Base-by-base conservation (phyloP, 805 yeast species). In the Naumovozyma castellii region DNA sequence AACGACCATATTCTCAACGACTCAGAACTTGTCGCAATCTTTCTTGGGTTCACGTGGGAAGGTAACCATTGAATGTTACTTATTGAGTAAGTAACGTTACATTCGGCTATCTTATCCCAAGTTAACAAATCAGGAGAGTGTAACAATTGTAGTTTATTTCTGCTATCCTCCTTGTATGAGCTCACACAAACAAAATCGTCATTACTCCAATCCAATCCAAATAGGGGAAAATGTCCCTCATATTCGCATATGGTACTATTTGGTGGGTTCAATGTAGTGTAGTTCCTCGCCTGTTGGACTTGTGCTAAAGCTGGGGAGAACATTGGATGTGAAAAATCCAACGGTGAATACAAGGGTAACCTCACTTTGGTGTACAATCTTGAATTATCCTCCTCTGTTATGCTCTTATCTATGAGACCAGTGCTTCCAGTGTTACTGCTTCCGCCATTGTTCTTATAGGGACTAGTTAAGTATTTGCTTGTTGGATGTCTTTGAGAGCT, bases 111-210 rank as follows among this genome's bases (percentile, higher is more conserved):
- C 18, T 46, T 50, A 14, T 85, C 96, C 97, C 92, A 66, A 79
- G 95, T 53, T 80, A 84, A 10, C 83, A 78, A 4, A 74, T 69
- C 43, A 0, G 54, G 34, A 0, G 73, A 72, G 35, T 64, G 60
- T 8, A 73, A 46, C 1, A 81, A 59, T 52, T 77, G 78, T 18
- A 87, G 57, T 47, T 75, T 74, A 61, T 88, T 88, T 32, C 69
- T 65, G 19, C 76, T 66, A 37, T 85, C 94, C 57, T 88, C 97
- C 43, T 83, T 73, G 56, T 78, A 85, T 0, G 95, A 73, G 10
- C 65, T 59, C 18, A 60, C 35, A 16, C 58, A 50, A 9, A 59
- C 56, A 17, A 50, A 46, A 42, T 60, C 64, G 30, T 58, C 60
- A 18, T 37, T 40, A 37, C 57, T 54, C 65, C 65, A 60, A 39